Base-by-base conservation (phyloP, 2,329 filamentous ascomycete species). In the Fusarium zealandicum region DNA sequence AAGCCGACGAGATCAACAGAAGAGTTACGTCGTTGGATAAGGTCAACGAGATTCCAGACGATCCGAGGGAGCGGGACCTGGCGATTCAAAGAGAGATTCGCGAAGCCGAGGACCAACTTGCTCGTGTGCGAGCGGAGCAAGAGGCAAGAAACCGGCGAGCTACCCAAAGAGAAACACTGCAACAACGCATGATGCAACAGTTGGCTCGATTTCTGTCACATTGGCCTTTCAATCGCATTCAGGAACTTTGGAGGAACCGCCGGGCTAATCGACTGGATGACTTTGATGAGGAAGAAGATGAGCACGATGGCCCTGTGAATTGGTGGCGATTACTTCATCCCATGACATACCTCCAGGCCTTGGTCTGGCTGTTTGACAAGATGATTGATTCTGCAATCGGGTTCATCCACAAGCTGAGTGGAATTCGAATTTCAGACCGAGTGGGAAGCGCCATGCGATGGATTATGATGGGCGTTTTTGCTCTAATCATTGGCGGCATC, bases 311-410 rank as follows among this genome's bases (percentile, higher is more conserved):
- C 4, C 54, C 51, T 11, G 42, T 50, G 16, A 51, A 67, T 28
- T 69, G 68, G 61, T 62, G 63, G 57, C 62, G 63, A 14, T 53
- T 73, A 3, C 40, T 73, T 4, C 66, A 73, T 22, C 73, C 72
- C 1, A 59, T 65, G 49, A 73, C 70, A 5, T 74, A 74, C 25
- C 6, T 73, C 1, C 48, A 66, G 14, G 57, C 61, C 4, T 11
- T 70, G 13, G 53, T 51, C 13, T 70, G 68, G 67, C 7, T 66
- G 6, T 32, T 68, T 12, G 61, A 64, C 13, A 40, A 35, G 13
- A 40, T 58, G 17, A 60, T 66, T 46, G 60, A 71, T 30, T 43
- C 47, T 14, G 17, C 65, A 5, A 22, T 63, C 37, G 30, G 22
- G n/a, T 18, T 63, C 14, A 39, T 69, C 2, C 57, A 68, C 25